phyloP scores from a whole-genome alignment of 2,329 filamentous ascomycete species.

The Fusarium virguliforme region DNA sequence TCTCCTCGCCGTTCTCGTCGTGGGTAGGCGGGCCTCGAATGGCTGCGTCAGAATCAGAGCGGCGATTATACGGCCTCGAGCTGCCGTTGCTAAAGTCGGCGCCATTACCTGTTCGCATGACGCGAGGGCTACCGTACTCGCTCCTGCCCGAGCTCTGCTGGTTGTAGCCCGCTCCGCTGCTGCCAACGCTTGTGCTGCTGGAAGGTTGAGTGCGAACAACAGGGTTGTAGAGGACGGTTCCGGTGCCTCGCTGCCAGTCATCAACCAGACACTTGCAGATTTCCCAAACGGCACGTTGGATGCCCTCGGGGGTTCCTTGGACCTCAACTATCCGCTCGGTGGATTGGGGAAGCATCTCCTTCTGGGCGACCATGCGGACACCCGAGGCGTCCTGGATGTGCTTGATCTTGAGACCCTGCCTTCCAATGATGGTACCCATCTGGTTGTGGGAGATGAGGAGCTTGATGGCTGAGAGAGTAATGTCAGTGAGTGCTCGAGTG shows the following conservation, averaged over 20 bases:
- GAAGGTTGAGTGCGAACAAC: constrained; percentile 86
- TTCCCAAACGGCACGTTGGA: constrained; percentile 97
- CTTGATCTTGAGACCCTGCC: constrained; percentile 98
- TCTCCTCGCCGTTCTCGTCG: constrained; percentile 96
- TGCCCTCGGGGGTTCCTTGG: constrained; percentile 93
- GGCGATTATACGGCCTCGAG: constrained; percentile 79
- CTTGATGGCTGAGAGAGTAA: constrained; percentile 80
- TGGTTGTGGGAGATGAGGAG: constrained; percentile 99
- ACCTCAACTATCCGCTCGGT: constrained; percentile 98
- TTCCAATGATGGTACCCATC: constrained; percentile 99
- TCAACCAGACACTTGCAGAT: constrained; percentile 99
- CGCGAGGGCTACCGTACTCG: constrained; percentile 77
- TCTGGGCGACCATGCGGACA: constrained; percentile 99
- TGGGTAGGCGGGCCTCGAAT: constrained; percentile 87
- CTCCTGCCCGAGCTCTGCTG: constrained; percentile 62
- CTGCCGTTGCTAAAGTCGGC: constrained; percentile 93
- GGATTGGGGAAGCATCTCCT: constrained; percentile 99
- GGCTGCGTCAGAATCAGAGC: constrained; percentile 86
- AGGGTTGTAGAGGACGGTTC: constrained; percentile 97
- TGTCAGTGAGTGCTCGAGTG: constrained; percentile 32
- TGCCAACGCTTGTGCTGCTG: constrained; percentile 62
- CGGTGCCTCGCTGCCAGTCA: constrained; percentile 97
- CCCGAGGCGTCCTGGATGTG: constrained; percentile 97
- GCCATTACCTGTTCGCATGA: constrained; percentile 96
- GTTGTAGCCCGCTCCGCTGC: constrained; percentile 56